phyloP scores from a whole-genome alignment of 192 early-diverging fungal species.

The Backusella morwellensis region DNA sequence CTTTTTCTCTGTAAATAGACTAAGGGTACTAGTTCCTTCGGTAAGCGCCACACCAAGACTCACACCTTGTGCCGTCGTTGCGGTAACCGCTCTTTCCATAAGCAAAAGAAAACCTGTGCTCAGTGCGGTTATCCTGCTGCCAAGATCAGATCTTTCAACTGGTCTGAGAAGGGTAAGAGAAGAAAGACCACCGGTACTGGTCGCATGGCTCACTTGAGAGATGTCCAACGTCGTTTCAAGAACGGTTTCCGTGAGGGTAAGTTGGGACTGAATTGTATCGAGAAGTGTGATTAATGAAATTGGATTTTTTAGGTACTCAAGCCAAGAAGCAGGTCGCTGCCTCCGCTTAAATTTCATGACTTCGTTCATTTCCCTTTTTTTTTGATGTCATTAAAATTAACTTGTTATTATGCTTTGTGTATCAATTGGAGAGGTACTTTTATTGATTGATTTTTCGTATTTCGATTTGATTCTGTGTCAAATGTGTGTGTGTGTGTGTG shows the following conservation, averaged over 20 bases:
- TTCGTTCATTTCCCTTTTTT: background rate
- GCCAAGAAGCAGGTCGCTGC: slow-evolving; percentile 2
- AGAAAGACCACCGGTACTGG: slow-evolving; percentile 99
- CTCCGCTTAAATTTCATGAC: background rate
- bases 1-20: slow-evolving; percentile 59
- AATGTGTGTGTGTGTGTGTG: background rate
- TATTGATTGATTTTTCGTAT: background rate
- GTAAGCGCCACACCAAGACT: slow-evolving; percentile 99
- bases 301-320: background rate
- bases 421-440: background rate
- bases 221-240: slow-evolving; percentile 89
- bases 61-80: slow-evolving; percentile 98
- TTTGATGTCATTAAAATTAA: background rate
- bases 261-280: background rate
- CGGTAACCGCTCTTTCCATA: slow-evolving; percentile 97
- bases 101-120: slow-evolving; percentile 99
- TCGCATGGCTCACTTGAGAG: slow-evolving; percentile 94
- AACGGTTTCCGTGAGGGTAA: slow-evolving; percentile 96
- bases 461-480: background rate
- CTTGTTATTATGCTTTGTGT: background rate
- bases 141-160: slow-evolving; percentile 96
- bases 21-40: slow-evolving; percentile 98
- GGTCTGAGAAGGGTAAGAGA: slow-evolving; percentile 91
- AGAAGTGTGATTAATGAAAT: background rate
- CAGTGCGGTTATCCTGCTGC: slow-evolving; percentile 98